A percentile compares a stretch with the other conserved stretches of the same genome.
Conservation (phyloP, 139 green algal species). For the Chlamydomonas sphaeroides region DNA sequence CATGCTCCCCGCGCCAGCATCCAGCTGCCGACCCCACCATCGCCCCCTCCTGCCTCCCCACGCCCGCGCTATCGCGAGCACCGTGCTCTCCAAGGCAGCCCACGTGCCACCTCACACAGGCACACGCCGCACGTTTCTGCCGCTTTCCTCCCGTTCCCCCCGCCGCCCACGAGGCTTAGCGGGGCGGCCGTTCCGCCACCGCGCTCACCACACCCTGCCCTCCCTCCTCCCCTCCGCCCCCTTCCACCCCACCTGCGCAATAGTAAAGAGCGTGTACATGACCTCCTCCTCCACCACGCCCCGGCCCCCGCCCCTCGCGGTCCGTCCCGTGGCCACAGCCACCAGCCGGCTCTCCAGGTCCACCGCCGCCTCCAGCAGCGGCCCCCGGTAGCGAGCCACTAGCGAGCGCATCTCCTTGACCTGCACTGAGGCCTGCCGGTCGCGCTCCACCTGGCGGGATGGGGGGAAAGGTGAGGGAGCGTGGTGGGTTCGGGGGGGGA, state of each 20-base stretch:
- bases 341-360: constrained; percentile 78
- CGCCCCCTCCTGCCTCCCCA: too few relatives aligned
- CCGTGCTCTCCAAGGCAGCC: too few relatives aligned
- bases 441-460: constrained; percentile 10
- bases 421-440: constrained; percentile 19
- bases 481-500: neutral
- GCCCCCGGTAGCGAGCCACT: constrained; percentile 53
- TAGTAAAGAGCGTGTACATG: constrained; percentile 28
- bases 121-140: too few relatives aligned
- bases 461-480: neutral
- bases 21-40: too few relatives aligned
- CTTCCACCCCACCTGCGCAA: constrained; percentile 72
- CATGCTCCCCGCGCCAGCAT: too few relatives aligned
- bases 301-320: constrained; percentile 10
- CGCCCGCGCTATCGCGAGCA: too few relatives aligned
- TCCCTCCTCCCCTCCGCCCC: too few relatives aligned
- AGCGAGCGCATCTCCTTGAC: constrained; percentile 19
- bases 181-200: too few relatives aligned
- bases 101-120: too few relatives aligned
- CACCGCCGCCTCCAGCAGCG: constrained; percentile 73
- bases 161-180: too few relatives aligned
- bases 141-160: too few relatives aligned
- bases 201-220: too few relatives aligned
- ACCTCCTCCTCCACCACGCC: neutral
- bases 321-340: constrained; percentile 61